A percentile compares a stretch with the other conserved stretches of the same genome.
Evolutionary conservation across 176 grass and related monocot genomes (phyloP).

Genomic region (Eleusine coracana): DNA sequence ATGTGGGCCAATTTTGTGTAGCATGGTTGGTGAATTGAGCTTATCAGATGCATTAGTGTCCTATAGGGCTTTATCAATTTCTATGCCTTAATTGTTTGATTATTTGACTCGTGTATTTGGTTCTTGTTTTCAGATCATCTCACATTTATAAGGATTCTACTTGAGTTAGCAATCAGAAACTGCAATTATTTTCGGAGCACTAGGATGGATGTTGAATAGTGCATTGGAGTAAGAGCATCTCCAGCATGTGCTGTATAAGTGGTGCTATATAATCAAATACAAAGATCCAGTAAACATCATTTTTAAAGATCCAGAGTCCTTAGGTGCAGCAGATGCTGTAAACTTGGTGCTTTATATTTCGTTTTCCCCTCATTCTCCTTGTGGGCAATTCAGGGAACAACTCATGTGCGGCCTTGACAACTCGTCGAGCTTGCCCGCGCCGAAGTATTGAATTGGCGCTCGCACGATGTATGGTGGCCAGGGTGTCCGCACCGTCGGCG

Average conservation of each 20-base stretch:
- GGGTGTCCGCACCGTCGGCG: too few species aligned
- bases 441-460: too few species aligned
- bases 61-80: constrained; percentile 10
- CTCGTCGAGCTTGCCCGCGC: too few species aligned
- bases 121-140: constrained; percentile 57
- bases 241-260: too few species aligned
- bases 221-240: constrained; percentile 77
- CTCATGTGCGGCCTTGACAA: fast-evolving
- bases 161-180: constrained; percentile 92
- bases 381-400: too few species aligned
- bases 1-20: not conserved
- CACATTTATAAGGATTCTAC: constrained; percentile 84
- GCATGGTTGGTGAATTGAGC: constrained; percentile 12
- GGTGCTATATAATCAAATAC: too few species aligned
- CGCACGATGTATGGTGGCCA: too few species aligned
- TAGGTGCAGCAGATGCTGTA: too few species aligned
- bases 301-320: too few species aligned
- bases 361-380: too few species aligned
- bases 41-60: not conserved
- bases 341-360: too few species aligned
- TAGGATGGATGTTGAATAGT: constrained; percentile 77
- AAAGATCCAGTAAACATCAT: too few species aligned
- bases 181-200: constrained; percentile 93
- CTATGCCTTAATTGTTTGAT: not conserved
- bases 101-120: constrained; percentile 14